Evolutionary conservation across 2,329 filamentous ascomycete species (phyloP).

Genomic region (Grosmannia penicillata): DNA sequence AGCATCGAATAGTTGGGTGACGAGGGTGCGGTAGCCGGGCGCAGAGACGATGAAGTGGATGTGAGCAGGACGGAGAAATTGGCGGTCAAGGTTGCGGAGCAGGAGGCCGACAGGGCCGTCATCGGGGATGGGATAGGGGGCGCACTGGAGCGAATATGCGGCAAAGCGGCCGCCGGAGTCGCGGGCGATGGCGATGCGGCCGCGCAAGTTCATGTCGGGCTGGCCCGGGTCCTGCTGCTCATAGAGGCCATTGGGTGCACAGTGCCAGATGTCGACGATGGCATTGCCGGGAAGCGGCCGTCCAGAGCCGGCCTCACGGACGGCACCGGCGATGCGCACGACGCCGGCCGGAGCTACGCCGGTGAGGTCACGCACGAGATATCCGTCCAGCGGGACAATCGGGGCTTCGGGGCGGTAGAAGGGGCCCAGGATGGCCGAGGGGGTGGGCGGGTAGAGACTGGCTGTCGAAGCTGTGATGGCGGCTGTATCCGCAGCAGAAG

Average conservation of each 20-base stretch:
- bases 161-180: conserved; percentile 49
- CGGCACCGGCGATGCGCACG: conserved; percentile 33
- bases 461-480: too few species aligned
- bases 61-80: conserved; percentile 21
- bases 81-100: conserved; percentile 19
- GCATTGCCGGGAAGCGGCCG: conserved; percentile 36
- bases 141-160: conserved; percentile 46
- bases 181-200: conserved; percentile 52
- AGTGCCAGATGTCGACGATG: conserved; percentile 49
- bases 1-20: conserved; percentile 50
- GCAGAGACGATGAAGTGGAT: conserved; percentile 27
- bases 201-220: conserved; percentile 59
- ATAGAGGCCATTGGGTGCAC: conserved; percentile 36
- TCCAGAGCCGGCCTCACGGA: conserved; percentile 38
- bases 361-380: conserved; percentile 26
- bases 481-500: too few species aligned
- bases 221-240: conserved; percentile 31
- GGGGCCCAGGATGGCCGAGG: conserved; percentile 53
- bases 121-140: conserved; percentile 32
- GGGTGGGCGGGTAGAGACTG: conserved; percentile 32
- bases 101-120: conserved; percentile 21
- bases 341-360: conserved; percentile 11
- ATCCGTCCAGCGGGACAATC: conserved; percentile 38
- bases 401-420: conserved; percentile 55
- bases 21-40: conserved; percentile 43